phyloP scores from a whole-genome alignment of 2,329 filamentous ascomycete genomes.

The Zasmidium citrigriseum region DNA sequence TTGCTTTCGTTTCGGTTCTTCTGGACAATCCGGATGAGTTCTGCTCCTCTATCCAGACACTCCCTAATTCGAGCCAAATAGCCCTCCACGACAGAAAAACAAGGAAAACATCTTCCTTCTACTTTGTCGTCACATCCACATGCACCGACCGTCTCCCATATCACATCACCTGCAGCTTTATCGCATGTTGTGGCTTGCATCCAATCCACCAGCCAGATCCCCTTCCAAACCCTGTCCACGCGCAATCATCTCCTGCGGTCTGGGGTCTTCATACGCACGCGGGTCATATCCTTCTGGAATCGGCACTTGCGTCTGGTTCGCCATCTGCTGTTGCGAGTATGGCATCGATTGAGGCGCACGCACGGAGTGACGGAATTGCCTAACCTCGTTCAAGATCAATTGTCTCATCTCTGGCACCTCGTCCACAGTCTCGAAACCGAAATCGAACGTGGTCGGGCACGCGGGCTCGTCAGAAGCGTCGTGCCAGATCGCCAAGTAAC shows the following conservation, averaged over 20 bases:
- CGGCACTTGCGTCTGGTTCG: slow-evolving; percentile 51
- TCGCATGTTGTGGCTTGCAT: slow-evolving; percentile 20
- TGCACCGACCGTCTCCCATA: no score
- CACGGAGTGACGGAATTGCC: slow-evolving; percentile 67
- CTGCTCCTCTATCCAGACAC: no score
- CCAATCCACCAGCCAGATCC: slow-evolving; percentile 62
- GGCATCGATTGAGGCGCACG: slow-evolving; percentile 48
- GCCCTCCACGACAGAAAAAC: no score
- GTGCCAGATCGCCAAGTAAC: slow-evolving; percentile 97
- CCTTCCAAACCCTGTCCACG: slow-evolving; percentile 67
- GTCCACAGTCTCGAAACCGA: slow-evolving; percentile 96
- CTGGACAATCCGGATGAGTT: no score
- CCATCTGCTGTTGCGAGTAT: slow-evolving; percentile 44
- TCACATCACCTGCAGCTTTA: no score
- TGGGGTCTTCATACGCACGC: slow-evolving; percentile 61
- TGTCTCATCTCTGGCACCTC: slow-evolving; percentile 93
- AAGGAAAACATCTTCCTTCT: not conserved
- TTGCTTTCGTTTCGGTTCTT: no score
- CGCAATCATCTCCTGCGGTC: slow-evolving; percentile 56
- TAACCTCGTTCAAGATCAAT: slow-evolving; percentile 96
- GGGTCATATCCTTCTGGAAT: slow-evolving; percentile 63
- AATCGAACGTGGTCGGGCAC: slow-evolving; percentile 94
- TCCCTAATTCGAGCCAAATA: no score
- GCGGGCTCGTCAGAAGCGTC: slow-evolving; percentile 93
- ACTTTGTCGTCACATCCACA: not conserved